These are phyloP conservation scores for Sporothrix pallida DNA, from an alignment of 2,329 filamentous ascomycete species.

Conservation along the genomic window DNA sequence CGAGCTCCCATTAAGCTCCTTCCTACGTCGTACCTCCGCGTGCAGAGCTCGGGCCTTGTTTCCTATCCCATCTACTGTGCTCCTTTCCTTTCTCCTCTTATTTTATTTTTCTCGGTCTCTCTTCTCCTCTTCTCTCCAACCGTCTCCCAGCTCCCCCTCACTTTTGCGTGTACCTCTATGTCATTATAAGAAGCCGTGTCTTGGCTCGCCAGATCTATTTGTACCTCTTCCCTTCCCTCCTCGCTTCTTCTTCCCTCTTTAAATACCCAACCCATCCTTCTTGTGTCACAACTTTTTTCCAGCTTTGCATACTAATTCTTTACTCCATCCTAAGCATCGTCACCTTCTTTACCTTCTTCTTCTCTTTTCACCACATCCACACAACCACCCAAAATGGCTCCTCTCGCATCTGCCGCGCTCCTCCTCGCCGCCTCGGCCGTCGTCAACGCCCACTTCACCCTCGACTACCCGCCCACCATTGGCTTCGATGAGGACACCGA, in stretches of 20 bases:
- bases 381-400: conserved; percentile 44
- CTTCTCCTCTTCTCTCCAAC: background rate
- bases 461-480: conserved; percentile 55
- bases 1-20: background rate
- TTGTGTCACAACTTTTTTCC: background rate
- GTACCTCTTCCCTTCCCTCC: background rate
- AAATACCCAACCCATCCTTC: background rate
- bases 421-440: conserved; percentile 50
- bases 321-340: background rate
- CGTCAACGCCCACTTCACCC: conserved; percentile 59
- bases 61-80: too few relatives aligned
- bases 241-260: background rate
- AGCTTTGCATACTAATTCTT: too few relatives aligned
- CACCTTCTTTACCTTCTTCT: background rate
- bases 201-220: conserved; percentile 17
- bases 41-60: background rate
- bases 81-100: background rate
- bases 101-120: background rate
- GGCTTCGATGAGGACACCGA: conserved; percentile 57
- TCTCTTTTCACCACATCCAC: background rate
- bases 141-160: too few relatives aligned
- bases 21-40: conserved; percentile 10
- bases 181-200: conserved; percentile 31
- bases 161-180: conserved; percentile 26
- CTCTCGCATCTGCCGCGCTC: conserved; percentile 46